Evolutionary conservation across 768 basidiomycete genomes (phyloP).

Genomic region (Pulveroboletus frians): DNA sequence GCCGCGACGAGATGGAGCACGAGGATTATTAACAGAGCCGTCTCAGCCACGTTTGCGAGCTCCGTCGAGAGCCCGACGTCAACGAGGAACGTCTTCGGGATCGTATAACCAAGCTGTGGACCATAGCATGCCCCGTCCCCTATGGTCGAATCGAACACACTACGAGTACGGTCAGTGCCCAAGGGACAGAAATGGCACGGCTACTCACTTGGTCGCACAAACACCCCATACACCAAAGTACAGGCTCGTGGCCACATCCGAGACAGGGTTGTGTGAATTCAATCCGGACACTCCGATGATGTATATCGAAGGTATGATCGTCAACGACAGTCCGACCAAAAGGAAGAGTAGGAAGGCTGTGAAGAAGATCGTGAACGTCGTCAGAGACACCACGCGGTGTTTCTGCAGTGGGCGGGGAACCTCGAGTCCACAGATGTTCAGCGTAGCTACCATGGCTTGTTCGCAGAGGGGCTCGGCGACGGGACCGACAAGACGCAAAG

Average conservation of each 20-base stretch:
- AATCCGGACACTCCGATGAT: slow-evolving; percentile 44
- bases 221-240: slow-evolving; percentile 82
- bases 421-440: slow-evolving; percentile 17
- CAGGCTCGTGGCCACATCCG: slow-evolving; percentile 53
- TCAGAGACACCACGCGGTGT: slow-evolving; percentile 44
- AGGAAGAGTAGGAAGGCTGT: slow-evolving; percentile 67
- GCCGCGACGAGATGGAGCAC: slow-evolving; percentile 66
- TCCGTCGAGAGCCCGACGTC: slow-evolving; percentile 40
- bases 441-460: slow-evolving; percentile 12
- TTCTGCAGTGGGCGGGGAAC: slow-evolving; percentile 36
- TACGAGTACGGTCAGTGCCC: neutral
- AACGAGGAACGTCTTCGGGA: slow-evolving; percentile 43
- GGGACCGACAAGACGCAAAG: neutral
- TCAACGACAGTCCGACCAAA: slow-evolving; percentile 68
- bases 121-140: slow-evolving; percentile 48
- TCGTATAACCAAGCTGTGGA: slow-evolving; percentile 63
- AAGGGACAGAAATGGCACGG: too few relatives aligned
- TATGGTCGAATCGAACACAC: neutral
- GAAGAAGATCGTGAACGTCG: slow-evolving; percentile 48
- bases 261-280: slow-evolving; percentile 31
- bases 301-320: slow-evolving; percentile 69
- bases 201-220: slow-evolving; percentile 53
- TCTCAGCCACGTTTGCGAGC: slow-evolving; percentile 45
- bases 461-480: neutral
- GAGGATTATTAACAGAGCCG: slow-evolving; percentile 49